phyloP scores from a whole-genome alignment of 2,329 filamentous ascomycete genomes.

The Raffaelea albimanens region DNA sequence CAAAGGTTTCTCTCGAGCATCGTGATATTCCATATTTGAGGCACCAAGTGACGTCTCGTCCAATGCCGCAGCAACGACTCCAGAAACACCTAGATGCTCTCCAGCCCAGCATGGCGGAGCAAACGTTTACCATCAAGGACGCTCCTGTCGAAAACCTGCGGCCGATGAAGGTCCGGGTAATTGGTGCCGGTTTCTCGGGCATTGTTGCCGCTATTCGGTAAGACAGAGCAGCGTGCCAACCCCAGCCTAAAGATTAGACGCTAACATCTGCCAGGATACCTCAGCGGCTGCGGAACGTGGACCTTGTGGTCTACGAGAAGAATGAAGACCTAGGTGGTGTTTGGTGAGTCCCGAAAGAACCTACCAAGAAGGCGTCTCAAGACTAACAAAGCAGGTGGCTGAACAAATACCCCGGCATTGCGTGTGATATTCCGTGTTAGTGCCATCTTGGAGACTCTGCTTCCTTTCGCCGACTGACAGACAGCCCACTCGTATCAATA shows the following conservation, averaged over 20 bases:
- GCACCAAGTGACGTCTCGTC: no score
- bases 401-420: constrained; percentile 24
- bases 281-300: constrained; percentile 22
- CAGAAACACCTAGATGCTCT: no score
- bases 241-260: no score
- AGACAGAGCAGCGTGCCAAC: background rate
- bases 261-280: constrained; percentile 17
- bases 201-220: constrained; percentile 23
- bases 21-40: no score
- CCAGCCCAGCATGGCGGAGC: constrained; percentile 2
- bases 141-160: constrained; percentile 22
- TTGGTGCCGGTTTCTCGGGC: constrained; percentile 24
- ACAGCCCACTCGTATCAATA: constrained; percentile 45
- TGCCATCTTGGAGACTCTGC: background rate
- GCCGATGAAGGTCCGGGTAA: constrained; percentile 22
- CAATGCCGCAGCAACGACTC: no score
- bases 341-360: constrained; percentile 17
- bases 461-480: background rate
- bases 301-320: constrained; percentile 25
- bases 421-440: constrained; percentile 27
- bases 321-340: constrained; percentile 23
- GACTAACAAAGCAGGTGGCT: constrained; percentile 16
- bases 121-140: constrained; percentile 16
- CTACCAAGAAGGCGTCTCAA: background rate
- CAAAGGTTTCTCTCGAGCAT: no score